phyloP scores from a whole-genome alignment of 1,284 basidiomycete species.

The Papiliotrema laurentii region DNA sequence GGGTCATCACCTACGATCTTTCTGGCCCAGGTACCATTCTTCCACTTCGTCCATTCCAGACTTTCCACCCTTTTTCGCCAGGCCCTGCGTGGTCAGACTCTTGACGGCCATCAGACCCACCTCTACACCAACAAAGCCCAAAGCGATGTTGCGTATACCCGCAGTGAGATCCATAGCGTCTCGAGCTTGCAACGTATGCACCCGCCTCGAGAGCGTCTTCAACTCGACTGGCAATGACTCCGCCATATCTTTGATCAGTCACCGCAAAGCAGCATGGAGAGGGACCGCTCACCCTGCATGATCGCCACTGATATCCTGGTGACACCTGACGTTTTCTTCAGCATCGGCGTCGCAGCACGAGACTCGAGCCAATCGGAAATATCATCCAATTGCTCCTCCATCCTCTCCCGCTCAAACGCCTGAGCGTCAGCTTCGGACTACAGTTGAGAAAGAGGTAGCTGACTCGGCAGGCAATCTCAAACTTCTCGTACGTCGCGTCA shows the following conservation, averaged over 20 bases:
- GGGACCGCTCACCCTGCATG: constrained; percentile 28
- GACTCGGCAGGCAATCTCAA: constrained; percentile 18
- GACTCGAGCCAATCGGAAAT: constrained; percentile 34
- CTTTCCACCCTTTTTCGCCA: constrained; percentile 26
- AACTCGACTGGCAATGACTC: constrained; percentile 21
- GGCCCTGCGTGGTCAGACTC: constrained; percentile 10
- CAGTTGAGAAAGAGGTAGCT: neutral
- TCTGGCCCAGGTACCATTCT: constrained; percentile 22
- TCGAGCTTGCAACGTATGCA: constrained; percentile 18
- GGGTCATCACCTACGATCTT: too few relatives aligned
- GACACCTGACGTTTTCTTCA: constrained; percentile 14
- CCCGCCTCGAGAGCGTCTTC: constrained; percentile 4
- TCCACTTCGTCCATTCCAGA: constrained; percentile 37
- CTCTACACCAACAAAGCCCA: constrained; percentile 28
- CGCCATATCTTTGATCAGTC: neutral
- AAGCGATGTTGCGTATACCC: constrained; percentile 22
- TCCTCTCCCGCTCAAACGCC: constrained; percentile 22
- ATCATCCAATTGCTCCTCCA: constrained; percentile 31
- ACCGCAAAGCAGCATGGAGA: neutral
- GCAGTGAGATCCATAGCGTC: constrained; percentile 27
- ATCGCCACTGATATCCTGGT: constrained; percentile 31
- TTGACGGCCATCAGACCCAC: constrained; percentile 15
- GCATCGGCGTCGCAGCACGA: constrained; percentile 11
- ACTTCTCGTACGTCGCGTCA: constrained; percentile 12
- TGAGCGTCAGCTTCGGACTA: constrained; percentile 6